Conservation (phyloP, 2,329 filamentous ascomycete genomes). For the Alternaria sp. region DNA sequence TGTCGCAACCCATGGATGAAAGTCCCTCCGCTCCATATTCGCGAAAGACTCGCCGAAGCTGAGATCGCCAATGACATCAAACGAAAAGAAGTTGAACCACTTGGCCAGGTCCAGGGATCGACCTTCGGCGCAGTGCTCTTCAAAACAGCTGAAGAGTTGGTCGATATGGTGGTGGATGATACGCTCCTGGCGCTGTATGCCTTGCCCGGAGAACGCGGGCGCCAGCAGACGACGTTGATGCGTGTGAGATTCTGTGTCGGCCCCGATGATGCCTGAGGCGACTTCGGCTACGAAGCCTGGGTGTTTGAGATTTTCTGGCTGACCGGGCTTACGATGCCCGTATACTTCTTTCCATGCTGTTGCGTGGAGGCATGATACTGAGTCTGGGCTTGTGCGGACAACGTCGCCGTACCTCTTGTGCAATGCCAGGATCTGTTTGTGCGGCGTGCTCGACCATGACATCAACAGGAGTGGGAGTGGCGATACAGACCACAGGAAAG, state of each 20-base stretch:
- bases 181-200: slow-evolving; percentile 10
- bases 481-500: slow-evolving; percentile 4
- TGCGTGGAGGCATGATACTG: slow-evolving; percentile 10
- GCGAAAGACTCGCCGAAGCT: slow-evolving; percentile 57
- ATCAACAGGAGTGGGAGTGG: slow-evolving; percentile 1
- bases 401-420: slow-evolving; percentile 22
- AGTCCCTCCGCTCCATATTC: slow-evolving; percentile 18
- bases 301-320: slow-evolving; percentile 8
- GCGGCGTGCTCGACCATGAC: slow-evolving; percentile 1
- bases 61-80: slow-evolving; percentile 50
- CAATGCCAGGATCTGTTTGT: slow-evolving; percentile 7
- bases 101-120: slow-evolving; percentile 12
- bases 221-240: slow-evolving; percentile 5
- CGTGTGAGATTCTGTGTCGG: slow-evolving; percentile 1
- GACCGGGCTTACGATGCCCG: slow-evolving; percentile 5
- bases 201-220: slow-evolving; percentile 1
- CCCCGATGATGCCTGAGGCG: slow-evolving; percentile 5
- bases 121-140: neutral
- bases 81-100: slow-evolving; percentile 25
- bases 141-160: slow-evolving; percentile 1
- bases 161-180: slow-evolving; percentile 1
- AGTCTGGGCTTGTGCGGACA: slow-evolving; percentile 24
- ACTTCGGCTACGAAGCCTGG: slow-evolving; percentile 11
- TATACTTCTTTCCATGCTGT: slow-evolving; percentile 12
- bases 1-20: slow-evolving; percentile 26